phyloP scores from a whole-genome alignment of 2,329 filamentous ascomycete genomes.

The Phoma sp. region DNA sequence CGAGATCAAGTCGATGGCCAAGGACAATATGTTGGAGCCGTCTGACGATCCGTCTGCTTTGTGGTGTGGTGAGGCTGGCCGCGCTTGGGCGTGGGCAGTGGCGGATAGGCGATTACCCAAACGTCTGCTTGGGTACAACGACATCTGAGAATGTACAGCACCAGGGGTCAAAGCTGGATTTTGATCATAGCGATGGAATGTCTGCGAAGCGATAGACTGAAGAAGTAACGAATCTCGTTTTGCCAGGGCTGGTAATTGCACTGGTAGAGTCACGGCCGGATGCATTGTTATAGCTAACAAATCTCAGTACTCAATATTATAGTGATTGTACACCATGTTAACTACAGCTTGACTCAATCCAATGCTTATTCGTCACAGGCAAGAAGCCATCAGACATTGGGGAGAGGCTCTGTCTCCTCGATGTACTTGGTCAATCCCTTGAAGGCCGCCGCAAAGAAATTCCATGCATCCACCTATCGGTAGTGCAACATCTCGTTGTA shows the following conservation, averaged over 20 bases:
- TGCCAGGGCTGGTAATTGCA: background rate
- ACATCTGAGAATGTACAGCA: constrained; percentile 44
- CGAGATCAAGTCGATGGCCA: constrained; percentile 60
- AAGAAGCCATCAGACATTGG: too few relatives aligned
- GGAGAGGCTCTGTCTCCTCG: too few relatives aligned
- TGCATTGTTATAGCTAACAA: constrained; percentile 8
- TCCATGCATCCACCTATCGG: too few relatives aligned
- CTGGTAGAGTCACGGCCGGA: constrained; percentile 8
- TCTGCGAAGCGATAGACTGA: too few relatives aligned
- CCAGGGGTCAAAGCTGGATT: background rate
- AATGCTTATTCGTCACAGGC: too few relatives aligned
- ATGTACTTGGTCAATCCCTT: too few relatives aligned
- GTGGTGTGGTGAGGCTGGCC: constrained; percentile 57
- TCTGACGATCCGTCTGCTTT: constrained; percentile 57
- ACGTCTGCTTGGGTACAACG: constrained; percentile 57
- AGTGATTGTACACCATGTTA: too few relatives aligned
- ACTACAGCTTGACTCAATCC: too few relatives aligned
- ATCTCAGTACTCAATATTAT: background rate
- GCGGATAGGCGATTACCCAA: constrained; percentile 54
- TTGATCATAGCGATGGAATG: too few relatives aligned
- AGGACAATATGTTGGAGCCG: constrained; percentile 59
- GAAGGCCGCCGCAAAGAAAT: too few relatives aligned
- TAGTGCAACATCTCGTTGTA: too few relatives aligned
- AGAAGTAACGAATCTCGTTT: too few relatives aligned
- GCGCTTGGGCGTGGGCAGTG: constrained; percentile 57